Evolutionary conservation across 306 rosid species (phyloP), one percentile per base, ranked within the genome.

Genomic region (Astragalus membranaceus): DNA sequence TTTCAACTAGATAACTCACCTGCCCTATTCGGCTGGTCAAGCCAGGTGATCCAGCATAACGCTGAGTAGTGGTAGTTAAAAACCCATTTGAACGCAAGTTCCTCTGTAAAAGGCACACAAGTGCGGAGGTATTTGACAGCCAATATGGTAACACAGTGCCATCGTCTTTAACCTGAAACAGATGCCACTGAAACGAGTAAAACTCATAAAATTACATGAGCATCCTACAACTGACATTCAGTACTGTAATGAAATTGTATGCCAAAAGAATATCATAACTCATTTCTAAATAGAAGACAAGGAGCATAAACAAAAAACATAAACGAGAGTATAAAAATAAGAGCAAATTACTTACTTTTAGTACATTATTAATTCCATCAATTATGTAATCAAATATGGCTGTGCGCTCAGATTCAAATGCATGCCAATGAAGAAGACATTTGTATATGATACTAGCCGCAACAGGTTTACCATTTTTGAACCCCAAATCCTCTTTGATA

Each of bases 341-440:
- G 64, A 71, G 55, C 47, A 57, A 58, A 72, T 62, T 66, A 72
- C 64, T 79, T 71, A 87, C 99, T 96, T 86, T 91, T 66, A 94
- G 62, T 72, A 73, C 89, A 8, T 87, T 96, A 77, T 87, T 94
- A 55, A 89, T 87, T 71, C 97, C 89, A 73, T 89, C 95, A 41
- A 91, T 94, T 76, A 91, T 82, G 81, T 82, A 89, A 83, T 94
- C 96, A 76, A 94, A 94, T 64, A 94, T 91, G 78, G 86, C 85
- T 23, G 99, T 94, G 75, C 97, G 86, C 78, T 94, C 99, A 51
- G 92, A 91, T 81, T 94, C 99, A 48, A 94, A 94, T 62, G 97
- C 90, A 83, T 83, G 99, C 99, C 99, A 94, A 68, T 91, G 91
- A 83, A 88, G 95, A 83, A 94, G 97, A 73, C 97, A 88, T 73